Percentiles rank a stretch among this genome's conserved stretches.
Evolutionary conservation across 345 rosid genomes (phyloP).

Genomic region (Hibiscus mutabilis): DNA sequence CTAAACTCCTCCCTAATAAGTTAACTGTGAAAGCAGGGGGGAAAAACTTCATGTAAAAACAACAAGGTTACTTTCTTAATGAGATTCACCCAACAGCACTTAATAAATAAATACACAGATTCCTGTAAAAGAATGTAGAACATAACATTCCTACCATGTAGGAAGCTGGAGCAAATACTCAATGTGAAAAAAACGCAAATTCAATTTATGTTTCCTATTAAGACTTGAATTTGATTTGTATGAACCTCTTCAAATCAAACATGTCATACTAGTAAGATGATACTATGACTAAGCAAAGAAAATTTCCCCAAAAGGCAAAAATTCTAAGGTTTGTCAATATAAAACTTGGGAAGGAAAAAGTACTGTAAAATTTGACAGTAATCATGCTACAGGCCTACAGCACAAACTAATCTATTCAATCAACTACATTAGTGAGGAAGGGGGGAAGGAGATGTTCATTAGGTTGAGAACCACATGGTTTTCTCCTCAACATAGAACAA

Average conservation of each 20-base stretch:
- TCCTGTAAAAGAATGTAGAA: neutral
- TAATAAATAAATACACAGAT: neutral
- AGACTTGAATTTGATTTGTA: neutral
- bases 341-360: neutral
- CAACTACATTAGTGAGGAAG: neutral
- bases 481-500: no score
- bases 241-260: constrained; percentile 4
- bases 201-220: neutral
- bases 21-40: no score
- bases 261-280: neutral
- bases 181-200: neutral
- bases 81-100: neutral
- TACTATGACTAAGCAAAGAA: neutral
- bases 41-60: neutral
- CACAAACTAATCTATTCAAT: neutral
- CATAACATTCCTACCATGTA: neutral
- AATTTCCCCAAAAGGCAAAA: neutral
- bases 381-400: no score
- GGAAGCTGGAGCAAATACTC: neutral
- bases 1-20: neutral
- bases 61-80: neutral
- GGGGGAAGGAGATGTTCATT: neutral
- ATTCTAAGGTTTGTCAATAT: neutral
- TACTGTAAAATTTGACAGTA: neutral
- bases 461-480: neutral